phyloP scores from a whole-genome alignment of 345 rosid species.

The Hirschfeldia incana region DNA sequence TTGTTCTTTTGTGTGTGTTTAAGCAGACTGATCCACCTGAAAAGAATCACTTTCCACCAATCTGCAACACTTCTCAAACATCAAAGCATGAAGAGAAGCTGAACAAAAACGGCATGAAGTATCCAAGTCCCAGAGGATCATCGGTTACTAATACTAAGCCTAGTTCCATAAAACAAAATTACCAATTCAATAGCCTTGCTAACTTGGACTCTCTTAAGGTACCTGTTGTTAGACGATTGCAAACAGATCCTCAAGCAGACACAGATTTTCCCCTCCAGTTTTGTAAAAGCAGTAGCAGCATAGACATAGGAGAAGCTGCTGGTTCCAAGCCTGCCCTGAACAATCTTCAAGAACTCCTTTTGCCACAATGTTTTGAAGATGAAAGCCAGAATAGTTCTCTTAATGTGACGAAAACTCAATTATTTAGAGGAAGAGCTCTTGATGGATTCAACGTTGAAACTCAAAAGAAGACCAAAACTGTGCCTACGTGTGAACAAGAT shows the following conservation, averaged over 20 bases:
- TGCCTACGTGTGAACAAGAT: conserved; percentile 23
- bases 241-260: conserved; percentile 25
- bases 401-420: conserved; percentile 41
- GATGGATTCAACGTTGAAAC: conserved; percentile 35
- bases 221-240: conserved; percentile 36
- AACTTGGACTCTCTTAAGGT: conserved; percentile 41
- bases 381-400: conserved; percentile 35
- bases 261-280: conserved; percentile 41
- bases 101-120: conserved; percentile 27
- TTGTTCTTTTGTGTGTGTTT: not conserved
- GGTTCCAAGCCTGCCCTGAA: conserved; percentile 30
- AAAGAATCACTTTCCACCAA: conserved; percentile 40
- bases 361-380: conserved; percentile 33
- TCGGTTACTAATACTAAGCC: conserved; percentile 38
- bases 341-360: conserved; percentile 26
- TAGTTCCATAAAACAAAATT: conserved; percentile 37
- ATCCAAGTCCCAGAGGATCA: conserved; percentile 35
- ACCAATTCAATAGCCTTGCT: conserved; percentile 39
- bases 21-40: conserved; percentile 51
- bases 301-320: conserved; percentile 16
- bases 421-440: conserved; percentile 29
- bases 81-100: conserved; percentile 47
- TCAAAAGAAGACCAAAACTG: conserved; percentile 38
- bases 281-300: conserved; percentile 36
- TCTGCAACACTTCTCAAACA: conserved; percentile 42